These are phyloP conservation scores for Schizophyllum commune DNA, from an alignment of 1,284 basidiomycete species.

Conservation along the genomic window DNA sequence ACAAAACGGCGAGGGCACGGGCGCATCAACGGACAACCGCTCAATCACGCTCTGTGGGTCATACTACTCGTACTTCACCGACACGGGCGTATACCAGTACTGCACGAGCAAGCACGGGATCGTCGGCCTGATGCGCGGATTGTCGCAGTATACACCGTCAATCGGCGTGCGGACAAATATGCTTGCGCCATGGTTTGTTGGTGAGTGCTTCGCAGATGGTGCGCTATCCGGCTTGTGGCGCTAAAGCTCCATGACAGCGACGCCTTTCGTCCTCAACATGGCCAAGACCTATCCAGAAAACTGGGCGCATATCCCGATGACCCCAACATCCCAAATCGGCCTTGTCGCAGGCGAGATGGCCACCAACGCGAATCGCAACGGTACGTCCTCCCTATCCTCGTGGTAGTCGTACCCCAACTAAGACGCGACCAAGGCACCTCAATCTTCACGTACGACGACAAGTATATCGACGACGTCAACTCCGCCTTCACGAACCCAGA, in stretches of 20 bases:
- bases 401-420: background rate
- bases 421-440: background rate
- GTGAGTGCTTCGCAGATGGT: background rate
- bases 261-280: background rate
- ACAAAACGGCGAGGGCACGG: background rate
- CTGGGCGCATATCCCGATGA: background rate
- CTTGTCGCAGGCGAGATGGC: background rate
- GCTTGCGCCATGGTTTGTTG: background rate
- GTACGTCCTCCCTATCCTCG: background rate
- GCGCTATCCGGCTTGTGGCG: background rate
- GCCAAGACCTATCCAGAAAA: background rate
- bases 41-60: background rate
- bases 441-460: background rate
- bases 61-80: background rate
- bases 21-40: background rate
- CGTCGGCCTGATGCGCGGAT: background rate
- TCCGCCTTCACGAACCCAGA: background rate
- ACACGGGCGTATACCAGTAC: background rate
- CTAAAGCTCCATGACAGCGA: background rate
- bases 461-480: background rate
- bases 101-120: background rate
- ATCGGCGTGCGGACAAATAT: background rate
- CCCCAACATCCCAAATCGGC: background rate
- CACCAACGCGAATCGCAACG: background rate
- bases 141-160: background rate